phyloP scores from a whole-genome alignment of 768 basidiomycete species.

The Mycena capillaripes region DNA sequence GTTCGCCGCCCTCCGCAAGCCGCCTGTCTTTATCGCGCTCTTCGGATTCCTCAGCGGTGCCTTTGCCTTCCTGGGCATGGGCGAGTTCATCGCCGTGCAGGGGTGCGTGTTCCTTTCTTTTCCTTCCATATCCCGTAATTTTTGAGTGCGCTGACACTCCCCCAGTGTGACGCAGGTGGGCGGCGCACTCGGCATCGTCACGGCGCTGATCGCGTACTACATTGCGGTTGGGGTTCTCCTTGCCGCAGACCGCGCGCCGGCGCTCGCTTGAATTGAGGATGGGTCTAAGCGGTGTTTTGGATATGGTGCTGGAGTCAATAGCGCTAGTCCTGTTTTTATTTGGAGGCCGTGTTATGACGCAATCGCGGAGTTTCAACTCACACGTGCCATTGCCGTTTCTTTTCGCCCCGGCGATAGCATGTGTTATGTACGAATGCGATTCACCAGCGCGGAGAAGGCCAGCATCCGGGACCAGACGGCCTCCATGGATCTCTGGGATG shows the following conservation, averaged over 20 bases:
- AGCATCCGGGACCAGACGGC: not conserved
- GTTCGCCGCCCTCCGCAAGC: slow-evolving; percentile 39
- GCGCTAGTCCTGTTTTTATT: no score
- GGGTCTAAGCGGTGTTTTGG: slow-evolving; percentile 28
- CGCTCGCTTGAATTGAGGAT: slow-evolving; percentile 42
- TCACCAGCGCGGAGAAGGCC: not conserved
- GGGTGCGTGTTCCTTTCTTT: slow-evolving; percentile 33
- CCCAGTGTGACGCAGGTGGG: slow-evolving; percentile 41
- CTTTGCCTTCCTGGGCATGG: slow-evolving; percentile 34
- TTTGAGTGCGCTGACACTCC: slow-evolving; percentile 22
- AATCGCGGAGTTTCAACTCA: no score
- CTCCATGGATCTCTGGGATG: slow-evolving; percentile 1
- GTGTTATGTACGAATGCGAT: not conserved
- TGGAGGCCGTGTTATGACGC: no score
- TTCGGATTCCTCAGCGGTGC: slow-evolving; percentile 39
- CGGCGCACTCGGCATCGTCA: slow-evolving; percentile 46
- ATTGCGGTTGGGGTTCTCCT: slow-evolving; percentile 44
- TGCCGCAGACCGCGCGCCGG: slow-evolving; percentile 42
- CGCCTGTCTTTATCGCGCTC: slow-evolving; percentile 38
- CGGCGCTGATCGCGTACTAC: slow-evolving; percentile 46
- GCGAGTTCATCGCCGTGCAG: slow-evolving; percentile 38
- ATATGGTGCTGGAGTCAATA: no score
- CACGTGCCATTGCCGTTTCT: no score
- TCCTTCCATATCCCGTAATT: slow-evolving; percentile 18
- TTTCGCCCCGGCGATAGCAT: no score